These are phyloP conservation scores for Agaricales sp. DNA, from an alignment of 1,284 basidiomycete genomes.

Conservation along the genomic window DNA sequence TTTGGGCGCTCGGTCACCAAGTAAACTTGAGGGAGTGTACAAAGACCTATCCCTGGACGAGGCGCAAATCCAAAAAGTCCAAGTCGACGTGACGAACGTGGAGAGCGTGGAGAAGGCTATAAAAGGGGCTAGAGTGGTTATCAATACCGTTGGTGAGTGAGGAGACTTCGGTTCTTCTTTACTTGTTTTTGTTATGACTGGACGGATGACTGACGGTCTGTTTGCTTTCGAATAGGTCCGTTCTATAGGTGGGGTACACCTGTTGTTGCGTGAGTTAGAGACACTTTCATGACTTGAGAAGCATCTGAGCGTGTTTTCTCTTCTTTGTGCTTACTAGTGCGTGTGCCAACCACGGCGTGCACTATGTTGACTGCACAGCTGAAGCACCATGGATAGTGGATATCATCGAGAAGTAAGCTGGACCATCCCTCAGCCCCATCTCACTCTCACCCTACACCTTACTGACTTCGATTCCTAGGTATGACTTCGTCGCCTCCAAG, in stretches of 20 bases:
- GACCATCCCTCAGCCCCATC: neutral
- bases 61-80: neutral
- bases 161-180: no score
- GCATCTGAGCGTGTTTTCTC: neutral
- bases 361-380: neutral
- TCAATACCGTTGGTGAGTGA: slow-evolving; percentile 64
- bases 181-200: no score
- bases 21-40: neutral
- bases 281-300: no score
- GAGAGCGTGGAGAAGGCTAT: slow-evolving; percentile 42
- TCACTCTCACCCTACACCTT: neutral
- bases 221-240: neutral
- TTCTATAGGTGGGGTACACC: slow-evolving; percentile 47
- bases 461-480: neutral
- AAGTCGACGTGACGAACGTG: slow-evolving; percentile 37
- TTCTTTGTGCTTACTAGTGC: neutral
- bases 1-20: neutral
- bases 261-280: slow-evolving; percentile 41
- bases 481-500: neutral
- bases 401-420: neutral
- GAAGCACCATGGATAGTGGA: neutral
- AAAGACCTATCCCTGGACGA: neutral
- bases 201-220: neutral
- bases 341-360: neutral
- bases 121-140: slow-evolving; percentile 45